These are phyloP conservation scores for cucumber (Cucumis sativus) DNA, from an alignment of 306 rosid species.

Conservation along the genomic window Cucumber_9930_V3 NC_026656.2:6517001-6517500, in stretches of 20 bases:
- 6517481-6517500: slow-evolving; percentile 72
- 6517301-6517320: slow-evolving; percentile 5
- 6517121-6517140: not conserved
- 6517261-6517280: not conserved
- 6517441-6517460: slow-evolving; percentile 62
- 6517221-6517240: not conserved
- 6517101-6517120: not conserved
- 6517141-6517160: not conserved
- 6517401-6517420: slow-evolving; percentile 95
- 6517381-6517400: slow-evolving; percentile 80
- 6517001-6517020: no score
- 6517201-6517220: not conserved
- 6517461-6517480: slow-evolving; percentile 36
- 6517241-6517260: not conserved
- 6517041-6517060: no score
- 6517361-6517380: slow-evolving; percentile 88
- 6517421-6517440: slow-evolving; percentile 63
- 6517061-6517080: no score
- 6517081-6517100: no score
- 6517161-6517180: not conserved
- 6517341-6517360: slow-evolving; percentile 67
- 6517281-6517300: not conserved
- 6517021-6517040: no score
- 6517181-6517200: not conserved
- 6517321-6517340: slow-evolving; percentile 38